Percentiles rank a stretch among this genome's conserved stretches.
Conservation (phyloP, 257 asterid genomes). For the Anisodus tanguticus region DNA sequence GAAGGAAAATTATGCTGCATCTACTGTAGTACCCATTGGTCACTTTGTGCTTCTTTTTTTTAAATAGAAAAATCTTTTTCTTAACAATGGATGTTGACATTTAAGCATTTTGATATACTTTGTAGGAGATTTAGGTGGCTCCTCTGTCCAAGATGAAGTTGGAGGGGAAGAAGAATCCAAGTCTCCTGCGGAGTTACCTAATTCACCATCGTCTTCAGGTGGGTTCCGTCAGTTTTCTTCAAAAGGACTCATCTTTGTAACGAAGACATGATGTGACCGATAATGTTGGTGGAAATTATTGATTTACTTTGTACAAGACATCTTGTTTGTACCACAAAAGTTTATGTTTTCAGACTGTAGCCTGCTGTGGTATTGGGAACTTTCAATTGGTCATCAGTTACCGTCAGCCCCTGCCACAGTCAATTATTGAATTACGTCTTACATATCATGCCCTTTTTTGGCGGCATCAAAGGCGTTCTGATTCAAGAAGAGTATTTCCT, state of each 20-base stretch:
- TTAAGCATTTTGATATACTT: conserved; percentile 24
- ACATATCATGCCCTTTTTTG: conserved; percentile 61
- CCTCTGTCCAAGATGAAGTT: conserved; percentile 64
- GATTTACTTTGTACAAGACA: conserved; percentile 71
- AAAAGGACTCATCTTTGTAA: conserved; percentile 98
- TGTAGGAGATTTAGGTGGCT: conserved; percentile 84
- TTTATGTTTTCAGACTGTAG: conserved; percentile 76
- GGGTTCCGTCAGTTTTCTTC: conserved; percentile 99
- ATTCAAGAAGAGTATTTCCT: conserved; percentile 56
- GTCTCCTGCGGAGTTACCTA: conserved; percentile 71
- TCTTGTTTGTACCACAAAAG: conserved; percentile 75
- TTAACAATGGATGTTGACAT: neutral
- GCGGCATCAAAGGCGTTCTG: conserved; percentile 73
- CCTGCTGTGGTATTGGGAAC: conserved; percentile 98
- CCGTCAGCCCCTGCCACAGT: conserved; percentile 88
- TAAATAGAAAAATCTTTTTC: neutral
- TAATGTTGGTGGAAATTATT: conserved; percentile 81
- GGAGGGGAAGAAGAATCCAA: conserved; percentile 74
- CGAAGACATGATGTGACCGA: conserved; percentile 95
- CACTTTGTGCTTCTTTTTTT: conserved; percentile 12
- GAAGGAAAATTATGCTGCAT: conserved; percentile 7
- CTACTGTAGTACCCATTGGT: neutral
- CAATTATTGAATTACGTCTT: conserved; percentile 69
- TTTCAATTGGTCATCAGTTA: conserved; percentile 73
- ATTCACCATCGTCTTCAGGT: conserved; percentile 98